Evolutionary conservation across 2,329 filamentous ascomycete species (phyloP), one percentile per base, ranked within the genome.

Genomic region (Coniochaeta hoffmannii): DNA sequence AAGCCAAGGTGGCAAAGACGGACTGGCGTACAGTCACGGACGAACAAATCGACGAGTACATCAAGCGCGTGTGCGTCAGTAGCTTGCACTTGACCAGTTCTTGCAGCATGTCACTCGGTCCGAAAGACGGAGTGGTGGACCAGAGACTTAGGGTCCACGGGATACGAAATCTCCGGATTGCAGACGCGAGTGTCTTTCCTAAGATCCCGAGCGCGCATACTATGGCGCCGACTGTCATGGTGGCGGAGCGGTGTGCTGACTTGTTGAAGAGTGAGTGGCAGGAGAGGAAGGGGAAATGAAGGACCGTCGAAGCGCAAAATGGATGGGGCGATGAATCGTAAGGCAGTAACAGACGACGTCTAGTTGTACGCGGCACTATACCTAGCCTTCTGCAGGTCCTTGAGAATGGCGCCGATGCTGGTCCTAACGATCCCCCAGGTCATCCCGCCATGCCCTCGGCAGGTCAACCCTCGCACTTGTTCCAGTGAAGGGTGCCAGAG

Each of bases 21-120:
- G 50, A 53, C 11, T 69, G 65, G 65, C 53, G 58, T 15, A 63
- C 61, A 4, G 61, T 65, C 5, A 61, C 63, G 1, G 66, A 71
- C 19, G 59, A 57, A 1, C 62, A 70, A 52, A 65, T 70, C 19
- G 68, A 70, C 17, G 60, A 57, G 6, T 71, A 64, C 17, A 54
- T 57, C 7, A 53, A 57, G 31, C 57, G 55, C 6, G 57, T 61
- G 4, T 58, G 56, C 31, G 52, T 59, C 12, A 62, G 62, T 6
- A 61, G 60, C 28, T 64, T 69, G 14, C 74, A 76, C 38, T 71
- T 72, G 14, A 64, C 68, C 24, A 70, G 73, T 11, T 74, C 77
- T 62, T 69, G 75, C 58, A 71, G 71, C 9, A 70, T 71, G 58
- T 68, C 69, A 12, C 32, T 38, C 1, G 50, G 31, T 11, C 17